These are phyloP conservation scores for Calonectria hongkongensis DNA, from an alignment of 2,329 filamentous ascomycete genomes.

Conservation along the genomic window DNA sequence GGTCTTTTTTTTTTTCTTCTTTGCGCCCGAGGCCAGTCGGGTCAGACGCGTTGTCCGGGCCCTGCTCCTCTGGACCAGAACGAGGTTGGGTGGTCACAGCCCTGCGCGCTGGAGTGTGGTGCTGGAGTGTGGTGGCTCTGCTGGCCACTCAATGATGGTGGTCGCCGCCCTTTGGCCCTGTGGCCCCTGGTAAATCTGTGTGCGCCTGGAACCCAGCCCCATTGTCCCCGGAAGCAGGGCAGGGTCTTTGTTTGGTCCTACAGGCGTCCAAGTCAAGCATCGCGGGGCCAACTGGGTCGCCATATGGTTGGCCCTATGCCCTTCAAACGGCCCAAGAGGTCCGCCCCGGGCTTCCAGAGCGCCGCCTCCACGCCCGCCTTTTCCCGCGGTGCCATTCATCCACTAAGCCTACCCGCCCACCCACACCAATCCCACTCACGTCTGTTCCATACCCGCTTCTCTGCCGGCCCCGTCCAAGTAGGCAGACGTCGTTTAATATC, in stretches of 20 bases:
- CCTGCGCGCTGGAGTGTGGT: conserved; percentile 45
- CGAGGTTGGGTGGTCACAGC: conserved; percentile 50
- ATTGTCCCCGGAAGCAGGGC: conserved; percentile 33
- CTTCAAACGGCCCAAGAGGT: conserved; percentile 31
- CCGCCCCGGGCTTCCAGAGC: conserved; percentile 20
- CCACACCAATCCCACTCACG: conserved; percentile 47
- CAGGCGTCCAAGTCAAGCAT: conserved; percentile 33
- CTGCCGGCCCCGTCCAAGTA: conserved; percentile 47
- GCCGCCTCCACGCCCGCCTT: conserved; percentile 46
- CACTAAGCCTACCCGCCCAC: conserved; percentile 48
- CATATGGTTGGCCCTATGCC: conserved; percentile 27
- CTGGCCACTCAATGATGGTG: conserved; percentile 50
- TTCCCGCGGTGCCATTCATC: conserved; percentile 49
- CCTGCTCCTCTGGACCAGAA: conserved; percentile 34
- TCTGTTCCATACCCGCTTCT: conserved; percentile 43
- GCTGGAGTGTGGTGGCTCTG: conserved; percentile 42
- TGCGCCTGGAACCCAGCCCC: conserved; percentile 45
- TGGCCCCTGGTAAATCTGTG: conserved; percentile 30
- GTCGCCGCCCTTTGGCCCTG: conserved; percentile 29
- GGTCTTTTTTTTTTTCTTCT: conserved; percentile 44
- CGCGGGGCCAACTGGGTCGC: conserved; percentile 25
- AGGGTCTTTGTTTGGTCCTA: conserved; percentile 36
- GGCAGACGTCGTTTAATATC: conserved; percentile 53
- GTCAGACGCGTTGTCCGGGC: conserved; percentile 17
- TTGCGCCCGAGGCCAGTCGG: conserved; percentile 33